Conservation (phyloP, 768 basidiomycete species). For the Tubosaeta brunneosetosa region DNA sequence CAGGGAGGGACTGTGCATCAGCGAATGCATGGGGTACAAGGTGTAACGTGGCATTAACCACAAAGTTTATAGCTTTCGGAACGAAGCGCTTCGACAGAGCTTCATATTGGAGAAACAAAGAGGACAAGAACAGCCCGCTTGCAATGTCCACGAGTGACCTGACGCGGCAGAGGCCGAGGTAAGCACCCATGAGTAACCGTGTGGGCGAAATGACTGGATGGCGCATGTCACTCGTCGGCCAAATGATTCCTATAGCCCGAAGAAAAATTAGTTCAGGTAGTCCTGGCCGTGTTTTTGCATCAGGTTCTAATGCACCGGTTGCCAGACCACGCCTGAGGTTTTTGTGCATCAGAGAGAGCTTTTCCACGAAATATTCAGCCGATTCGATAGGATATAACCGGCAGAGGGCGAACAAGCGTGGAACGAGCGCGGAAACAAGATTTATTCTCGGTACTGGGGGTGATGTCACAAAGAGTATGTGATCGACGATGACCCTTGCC, state of each 20-base stretch:
- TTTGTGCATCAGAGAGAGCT: constrained; percentile 88
- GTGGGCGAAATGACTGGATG: constrained; percentile 87
- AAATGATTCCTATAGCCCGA: constrained; percentile 72
- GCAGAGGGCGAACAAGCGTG: constrained; percentile 75
- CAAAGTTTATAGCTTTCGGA: constrained; percentile 86
- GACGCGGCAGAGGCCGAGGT: constrained; percentile 80
- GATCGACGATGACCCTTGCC: constrained; percentile 78
- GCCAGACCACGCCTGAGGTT: constrained; percentile 83
- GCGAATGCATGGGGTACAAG: constrained; percentile 62
- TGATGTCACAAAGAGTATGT: constrained; percentile 72
- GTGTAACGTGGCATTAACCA: constrained; percentile 64
- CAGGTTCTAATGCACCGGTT: constrained; percentile 51
- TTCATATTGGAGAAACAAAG: constrained; percentile 83
- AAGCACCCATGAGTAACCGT: constrained; percentile 84
- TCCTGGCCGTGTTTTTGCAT: constrained; percentile 86
- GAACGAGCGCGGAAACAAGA: constrained; percentile 61
- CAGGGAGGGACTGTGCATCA: constrained; percentile 49
- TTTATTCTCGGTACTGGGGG: constrained; percentile 56
- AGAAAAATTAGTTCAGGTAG: constrained; percentile 76
- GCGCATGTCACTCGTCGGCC: constrained; percentile 93
- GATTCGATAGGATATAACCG: constrained; percentile 76
- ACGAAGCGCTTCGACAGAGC: constrained; percentile 76
- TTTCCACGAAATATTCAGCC: constrained; percentile 75
- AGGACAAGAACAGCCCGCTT: constrained; percentile 85
- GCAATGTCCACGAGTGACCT: constrained; percentile 70